These are phyloP conservation scores for Fusarium haematococcum DNA, from an alignment of 2,329 filamentous ascomycete genomes.

Conservation along the genomic window DNA sequence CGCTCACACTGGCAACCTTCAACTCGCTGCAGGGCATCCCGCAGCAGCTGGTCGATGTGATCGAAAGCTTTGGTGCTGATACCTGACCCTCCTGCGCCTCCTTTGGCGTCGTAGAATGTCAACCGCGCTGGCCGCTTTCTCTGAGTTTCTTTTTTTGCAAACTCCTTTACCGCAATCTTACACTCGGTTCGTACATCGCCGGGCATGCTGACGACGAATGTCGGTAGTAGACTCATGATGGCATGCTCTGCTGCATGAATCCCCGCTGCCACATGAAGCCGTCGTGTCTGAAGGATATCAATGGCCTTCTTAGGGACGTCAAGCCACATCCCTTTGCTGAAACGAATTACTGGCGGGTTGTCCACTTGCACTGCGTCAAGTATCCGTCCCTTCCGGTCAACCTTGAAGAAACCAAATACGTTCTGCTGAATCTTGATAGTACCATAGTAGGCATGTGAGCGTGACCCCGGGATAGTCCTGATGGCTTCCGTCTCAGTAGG, in stretches of 20 bases:
- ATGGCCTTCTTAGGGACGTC: conserved; percentile 86
- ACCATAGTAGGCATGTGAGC: conserved; percentile 84
- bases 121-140: conserved; percentile 88
- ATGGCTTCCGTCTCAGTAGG: conserved; percentile 92
- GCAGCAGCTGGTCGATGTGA: conserved; percentile 83
- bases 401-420: conserved; percentile 97
- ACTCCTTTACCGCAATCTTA: conserved; percentile 89
- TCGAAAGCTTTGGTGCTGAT: conserved; percentile 96
- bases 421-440: conserved; percentile 86
- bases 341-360: conserved; percentile 88
- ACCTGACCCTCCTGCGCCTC: conserved; percentile 83
- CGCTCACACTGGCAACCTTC: conserved; percentile 80
- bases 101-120: conserved; percentile 96
- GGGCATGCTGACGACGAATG: conserved; percentile 89
- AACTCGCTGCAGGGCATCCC: conserved; percentile 80
- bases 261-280: conserved; percentile 85
- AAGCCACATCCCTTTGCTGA: conserved; percentile 94
- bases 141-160: conserved; percentile 74
- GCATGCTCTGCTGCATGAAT: conserved; percentile 97
- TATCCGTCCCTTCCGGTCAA: conserved; percentile 87
- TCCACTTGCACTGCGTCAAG: conserved; percentile 94
- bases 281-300: conserved; percentile 78
- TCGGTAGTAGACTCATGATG: conserved; percentile 86
- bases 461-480: conserved; percentile 72
- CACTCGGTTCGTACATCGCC: conserved; percentile 96